Evolutionary conservation across 768 basidiomycete species (phyloP).

Genomic region (Gloeophyllum trabeum): DNA sequence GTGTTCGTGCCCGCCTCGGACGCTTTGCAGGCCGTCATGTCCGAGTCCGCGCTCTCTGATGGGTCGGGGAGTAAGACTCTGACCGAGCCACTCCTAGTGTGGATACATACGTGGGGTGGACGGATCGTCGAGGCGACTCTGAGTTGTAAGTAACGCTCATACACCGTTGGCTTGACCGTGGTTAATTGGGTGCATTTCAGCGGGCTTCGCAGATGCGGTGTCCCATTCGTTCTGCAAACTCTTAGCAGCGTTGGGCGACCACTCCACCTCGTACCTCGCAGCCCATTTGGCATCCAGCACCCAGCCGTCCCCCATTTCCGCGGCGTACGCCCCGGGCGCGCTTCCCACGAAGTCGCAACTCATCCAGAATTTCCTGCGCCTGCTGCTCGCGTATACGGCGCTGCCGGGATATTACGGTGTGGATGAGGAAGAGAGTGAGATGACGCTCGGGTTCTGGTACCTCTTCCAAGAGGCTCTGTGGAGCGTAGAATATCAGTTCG

Average conservation of each 20-base stretch:
- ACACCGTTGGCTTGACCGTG: background rate
- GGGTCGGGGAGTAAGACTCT: conserved; percentile 60
- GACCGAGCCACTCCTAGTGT: conserved; percentile 80
- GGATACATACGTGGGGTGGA: conserved; percentile 50
- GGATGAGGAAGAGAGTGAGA: conserved; percentile 84
- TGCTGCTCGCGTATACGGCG: conserved; percentile 66
- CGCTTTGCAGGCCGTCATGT: conserved; percentile 67
- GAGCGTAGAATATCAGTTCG: conserved; percentile 44
- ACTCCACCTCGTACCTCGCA: conserved; percentile 63
- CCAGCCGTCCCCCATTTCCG: background rate
- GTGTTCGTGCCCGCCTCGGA: conserved; percentile 58
- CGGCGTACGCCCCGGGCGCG: background rate
- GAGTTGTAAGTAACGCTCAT: conserved; percentile 18
- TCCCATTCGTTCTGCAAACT: conserved; percentile 74
- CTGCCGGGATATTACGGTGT: conserved; percentile 66
- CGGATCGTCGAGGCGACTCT: conserved; percentile 29
- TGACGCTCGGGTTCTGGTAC: conserved; percentile 85
- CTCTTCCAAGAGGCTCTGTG: conserved; percentile 82
- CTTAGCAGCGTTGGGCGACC: conserved; percentile 73
- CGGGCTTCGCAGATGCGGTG: conserved; percentile 38
- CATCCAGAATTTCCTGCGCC: conserved; percentile 58
- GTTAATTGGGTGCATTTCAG: conserved; percentile 14
- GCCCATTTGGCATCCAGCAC: conserved; percentile 33
- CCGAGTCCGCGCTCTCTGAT: conserved; percentile 59
- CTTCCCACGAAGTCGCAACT: conserved; percentile 29